Evolutionary conservation across 345 rosid species (phyloP).

Genomic region (Dovyalis caffra): DNA sequence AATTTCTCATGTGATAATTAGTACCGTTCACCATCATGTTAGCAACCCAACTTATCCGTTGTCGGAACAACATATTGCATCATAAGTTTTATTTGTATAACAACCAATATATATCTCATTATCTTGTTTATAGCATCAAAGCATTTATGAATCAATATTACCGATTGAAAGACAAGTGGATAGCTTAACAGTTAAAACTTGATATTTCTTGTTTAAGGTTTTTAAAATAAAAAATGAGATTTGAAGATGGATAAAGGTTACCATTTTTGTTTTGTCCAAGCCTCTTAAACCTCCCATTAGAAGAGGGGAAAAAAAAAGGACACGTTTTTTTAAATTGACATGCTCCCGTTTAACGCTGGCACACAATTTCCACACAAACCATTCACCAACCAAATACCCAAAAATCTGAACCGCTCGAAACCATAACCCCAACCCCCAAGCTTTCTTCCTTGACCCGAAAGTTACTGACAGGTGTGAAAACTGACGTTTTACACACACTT

Average conservation of each 20-base stretch:
- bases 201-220: too few relatives aligned
- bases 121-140: too few relatives aligned
- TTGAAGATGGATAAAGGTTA: background rate
- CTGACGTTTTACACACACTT: background rate
- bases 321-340: background rate
- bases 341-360: background rate
- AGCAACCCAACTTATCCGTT: too few relatives aligned
- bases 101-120: too few relatives aligned
- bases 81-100: too few relatives aligned
- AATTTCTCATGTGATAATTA: too few relatives aligned
- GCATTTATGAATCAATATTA: too few relatives aligned
- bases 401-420: background rate
- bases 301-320: background rate
- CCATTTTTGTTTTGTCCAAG: background rate
- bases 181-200: too few relatives aligned
- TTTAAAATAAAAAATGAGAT: background rate
- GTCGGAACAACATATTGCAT: too few relatives aligned
- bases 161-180: too few relatives aligned
- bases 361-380: background rate
- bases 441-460: background rate
- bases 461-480: constrained; percentile 13
- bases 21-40: too few relatives aligned
- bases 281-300: background rate
- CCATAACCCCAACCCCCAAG: background rate
- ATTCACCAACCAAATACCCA: background rate